A percentile compares a stretch with the other conserved stretches of the same genome.
These are phyloP conservation scores for Ceratocystis variospora DNA, from an alignment of 2,329 filamentous ascomycete species.

Conservation along the genomic window DNA sequence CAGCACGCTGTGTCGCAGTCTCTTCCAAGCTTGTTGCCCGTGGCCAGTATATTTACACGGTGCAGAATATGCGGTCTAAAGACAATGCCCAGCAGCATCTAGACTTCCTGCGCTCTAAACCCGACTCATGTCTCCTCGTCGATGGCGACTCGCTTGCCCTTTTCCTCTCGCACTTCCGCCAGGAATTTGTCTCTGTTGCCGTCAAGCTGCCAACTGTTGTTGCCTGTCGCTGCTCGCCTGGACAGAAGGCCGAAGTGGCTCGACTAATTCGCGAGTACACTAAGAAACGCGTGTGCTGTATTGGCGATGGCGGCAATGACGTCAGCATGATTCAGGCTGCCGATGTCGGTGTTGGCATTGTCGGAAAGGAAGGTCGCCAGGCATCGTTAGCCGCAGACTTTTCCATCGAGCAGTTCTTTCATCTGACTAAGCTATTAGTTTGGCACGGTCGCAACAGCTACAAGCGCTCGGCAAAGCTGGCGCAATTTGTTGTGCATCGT, in stretches of 20 bases:
- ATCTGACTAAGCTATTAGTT: constrained; percentile 90
- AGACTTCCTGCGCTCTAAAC: constrained; percentile 76
- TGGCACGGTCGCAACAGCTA: constrained; percentile 98
- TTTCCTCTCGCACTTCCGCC: constrained; percentile 68
- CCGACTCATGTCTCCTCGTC: constrained; percentile 76
- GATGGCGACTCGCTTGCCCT: constrained; percentile 82
- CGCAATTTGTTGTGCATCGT: constrained; percentile 95
- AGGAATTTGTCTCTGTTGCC: constrained; percentile 76
- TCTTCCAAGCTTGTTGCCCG: constrained; percentile 86
- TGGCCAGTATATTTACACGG: constrained; percentile 91
- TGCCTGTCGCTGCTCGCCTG: constrained; percentile 90
- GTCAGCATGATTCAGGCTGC: constrained; percentile 99
- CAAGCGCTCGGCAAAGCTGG: constrained; percentile 87
- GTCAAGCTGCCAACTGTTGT: constrained; percentile 84
- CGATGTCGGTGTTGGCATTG: constrained; percentile 93
- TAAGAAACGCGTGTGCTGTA: constrained; percentile 91
- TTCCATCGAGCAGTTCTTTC: constrained; percentile 86
- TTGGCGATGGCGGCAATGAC: constrained; percentile 95
- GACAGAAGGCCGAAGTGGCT: constrained; percentile 90
- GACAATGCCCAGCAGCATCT: constrained; percentile 77
- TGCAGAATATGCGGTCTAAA: constrained; percentile 71
- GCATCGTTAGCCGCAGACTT: constrained; percentile 93
- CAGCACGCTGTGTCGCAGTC: constrained; percentile 87
- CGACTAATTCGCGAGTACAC: constrained; percentile 81
- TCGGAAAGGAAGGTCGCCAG: constrained; percentile 93